Evolutionary conservation across 2,329 filamentous ascomycete species (phyloP), one percentile per base, ranked within the genome.

Genomic region (Colletotrichum tofieldiae): DNA sequence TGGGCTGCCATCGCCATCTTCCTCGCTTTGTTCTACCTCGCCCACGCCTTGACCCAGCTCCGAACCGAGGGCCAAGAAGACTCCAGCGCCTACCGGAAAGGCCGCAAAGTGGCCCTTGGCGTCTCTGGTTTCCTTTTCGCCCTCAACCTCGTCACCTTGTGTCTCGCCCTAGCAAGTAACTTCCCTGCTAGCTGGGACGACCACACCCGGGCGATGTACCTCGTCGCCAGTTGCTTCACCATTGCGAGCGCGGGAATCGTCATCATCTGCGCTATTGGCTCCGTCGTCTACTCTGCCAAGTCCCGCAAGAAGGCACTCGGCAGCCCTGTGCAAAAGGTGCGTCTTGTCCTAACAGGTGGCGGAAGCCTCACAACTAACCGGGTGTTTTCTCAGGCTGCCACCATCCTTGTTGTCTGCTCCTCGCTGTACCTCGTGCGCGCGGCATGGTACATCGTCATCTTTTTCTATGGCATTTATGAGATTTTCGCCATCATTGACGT

Each of bases 21-120:
- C 14, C 66, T 65, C 23, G 66, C 66, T 12, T 37, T 65, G 12
- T 69, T 69, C 35, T 69, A 56, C 20, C 49, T 69, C 16, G 51
- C 66, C 20, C 66, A 69, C 0, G 66, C 60, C 26, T 37, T 69
- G 32, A 69, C 52, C 0, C 66, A 58, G 20, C 60, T 69, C 23
- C 66, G 52, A 3, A 43, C 5, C 12, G 49, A 41, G 51, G 35
- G 20, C 35, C 39, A 64, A 5, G 41, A 47, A 6, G 60, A 58
- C 26, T 58, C 35, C 0, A 51, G 23, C 23, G 43, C 51, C 41
- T 69, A 51, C 3, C 51, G 14, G 41, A 58, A 35, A 9, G 66
- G 66, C 3, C 51, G 52, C 3, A 43, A 29, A 2, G 39, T 51
- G 8, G 60, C 37, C 14, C 18, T 65, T 14, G 41, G 51, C 26